Evolutionary conservation across 225 moss, liverwort and hornwort species (phyloP).

Genomic region (Antitrichia curtipendula): DNA sequence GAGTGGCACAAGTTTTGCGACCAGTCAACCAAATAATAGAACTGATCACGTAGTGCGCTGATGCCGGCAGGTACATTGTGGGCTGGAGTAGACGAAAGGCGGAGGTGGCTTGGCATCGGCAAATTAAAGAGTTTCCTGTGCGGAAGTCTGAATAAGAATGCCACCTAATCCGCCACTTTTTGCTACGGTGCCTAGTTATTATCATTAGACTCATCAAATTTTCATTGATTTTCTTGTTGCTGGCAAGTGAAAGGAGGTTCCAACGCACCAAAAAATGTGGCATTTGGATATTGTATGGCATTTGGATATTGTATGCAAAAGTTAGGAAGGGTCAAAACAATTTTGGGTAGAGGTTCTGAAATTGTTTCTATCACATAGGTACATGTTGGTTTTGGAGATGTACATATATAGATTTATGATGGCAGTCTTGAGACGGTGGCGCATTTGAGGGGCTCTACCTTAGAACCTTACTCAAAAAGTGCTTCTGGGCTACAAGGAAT

Average conservation of each 20-base stretch:
- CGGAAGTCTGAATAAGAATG: neutral
- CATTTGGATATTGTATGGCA: neutral
- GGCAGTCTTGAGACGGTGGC: fast-evolving
- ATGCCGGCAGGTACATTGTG: neutral
- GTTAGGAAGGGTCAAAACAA: neutral
- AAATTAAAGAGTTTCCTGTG: neutral
- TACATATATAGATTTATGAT: neutral
- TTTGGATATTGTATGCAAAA: neutral
- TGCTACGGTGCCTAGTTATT: neutral
- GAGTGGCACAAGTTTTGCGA: neutral
- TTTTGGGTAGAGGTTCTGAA: neutral
- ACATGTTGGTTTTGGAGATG: neutral
- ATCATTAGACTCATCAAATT: neutral
- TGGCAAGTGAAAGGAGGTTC: neutral
- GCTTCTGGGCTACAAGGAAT: fast-evolving
- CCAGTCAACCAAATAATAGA: neutral
- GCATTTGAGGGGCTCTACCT: fast-evolving
- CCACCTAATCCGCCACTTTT: no score
- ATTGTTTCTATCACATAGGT: fast-evolving
- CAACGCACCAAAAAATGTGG: fast-evolving
- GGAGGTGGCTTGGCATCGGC: neutral
- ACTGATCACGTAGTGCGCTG: no score
- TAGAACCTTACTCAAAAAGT: neutral
- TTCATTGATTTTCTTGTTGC: neutral
- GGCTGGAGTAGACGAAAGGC: neutral